Percentiles rank a stretch among this genome's conserved stretches.
phyloP scores from a whole-genome alignment of 1,139 yeast species.

The Geotrichum citri-aurantii region DNA sequence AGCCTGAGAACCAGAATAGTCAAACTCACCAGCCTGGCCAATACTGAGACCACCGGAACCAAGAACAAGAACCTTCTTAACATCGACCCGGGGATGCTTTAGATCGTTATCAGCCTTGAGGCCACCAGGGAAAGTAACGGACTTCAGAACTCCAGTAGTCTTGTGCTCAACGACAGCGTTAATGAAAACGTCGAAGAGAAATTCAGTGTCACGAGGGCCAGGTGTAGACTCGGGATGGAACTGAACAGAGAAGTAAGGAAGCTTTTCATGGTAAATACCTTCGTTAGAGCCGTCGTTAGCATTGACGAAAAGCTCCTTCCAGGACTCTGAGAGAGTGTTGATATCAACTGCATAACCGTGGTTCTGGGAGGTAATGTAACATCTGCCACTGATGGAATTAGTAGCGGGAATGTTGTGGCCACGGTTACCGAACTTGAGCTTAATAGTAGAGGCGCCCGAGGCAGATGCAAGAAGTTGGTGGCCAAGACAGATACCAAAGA shows the following conservation, averaged over 20 bases:
- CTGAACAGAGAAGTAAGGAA: slow-evolving; percentile 95
- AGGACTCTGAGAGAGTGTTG: slow-evolving; percentile 61
- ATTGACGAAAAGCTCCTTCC: slow-evolving; percentile 93
- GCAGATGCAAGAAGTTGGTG: slow-evolving; percentile 97
- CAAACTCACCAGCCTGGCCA: slow-evolving; percentile 99
- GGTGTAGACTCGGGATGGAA: slow-evolving; percentile 99
- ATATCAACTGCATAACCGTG: slow-evolving; percentile 98
- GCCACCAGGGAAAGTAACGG: slow-evolving; percentile 92
- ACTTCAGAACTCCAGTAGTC: slow-evolving; percentile 52
- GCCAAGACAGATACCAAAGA: slow-evolving; percentile 98
- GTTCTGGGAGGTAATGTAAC: slow-evolving; percentile 98
- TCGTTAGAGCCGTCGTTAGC: slow-evolving; percentile 98
- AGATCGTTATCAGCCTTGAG: slow-evolving; percentile 54
- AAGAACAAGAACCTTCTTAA: slow-evolving; percentile 88
- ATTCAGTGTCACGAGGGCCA: slow-evolving; percentile 98
- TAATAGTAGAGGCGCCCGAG: slow-evolving; percentile 84
- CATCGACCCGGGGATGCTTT: slow-evolving; percentile 70
- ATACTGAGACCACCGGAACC: slow-evolving; percentile 99
- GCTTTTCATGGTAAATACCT: slow-evolving; percentile 86
- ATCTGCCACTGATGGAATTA: slow-evolving; percentile 84
- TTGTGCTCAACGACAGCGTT: slow-evolving; percentile 66
- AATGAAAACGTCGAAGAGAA: slow-evolving; percentile 90
- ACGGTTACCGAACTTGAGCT: slow-evolving; percentile 97
- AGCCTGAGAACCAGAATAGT: slow-evolving; percentile 90
- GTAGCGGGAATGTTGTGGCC: slow-evolving; percentile 99